Base-by-base conservation (phyloP, 1,284 basidiomycete species). In the Chiua sp. region DNA sequence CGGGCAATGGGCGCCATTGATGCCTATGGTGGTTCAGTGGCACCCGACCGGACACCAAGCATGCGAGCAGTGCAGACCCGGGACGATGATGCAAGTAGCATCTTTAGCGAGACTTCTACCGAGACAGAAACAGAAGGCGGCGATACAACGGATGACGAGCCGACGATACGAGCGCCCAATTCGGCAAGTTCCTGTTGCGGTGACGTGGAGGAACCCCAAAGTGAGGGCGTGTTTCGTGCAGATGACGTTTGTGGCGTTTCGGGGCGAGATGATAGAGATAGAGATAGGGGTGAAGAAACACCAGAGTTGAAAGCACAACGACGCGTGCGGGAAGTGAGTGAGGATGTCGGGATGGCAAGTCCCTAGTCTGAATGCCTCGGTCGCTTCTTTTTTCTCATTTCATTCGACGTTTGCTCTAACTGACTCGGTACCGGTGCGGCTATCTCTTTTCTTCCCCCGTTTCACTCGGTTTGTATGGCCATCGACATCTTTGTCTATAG, bases 121-220 rank as follows among this genome's bases (percentile, higher is more conserved):
- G 75, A 77, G 53, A 55, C 76, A 13, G 77, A 78, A 63, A 77
- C 76, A 8, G 72, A 73, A 54, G 80, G 83, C 54, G 84, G 81
- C 35, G 80, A 82, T 64, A 85, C 82, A 55, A 90, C 88, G 42
- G 90, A 91, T 61, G 90, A 91, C 60, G 90, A 91, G 72, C 90
- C 90, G 30, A 91, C 90, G 23, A 90, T 91, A 57, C 80, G 88
- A 32, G 83, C 85, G 8, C 67, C 74, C 5, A 72, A 72, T 57
- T 80, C 77, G 32, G 70, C 70, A 20, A 62, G 69, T 20, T 72
- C 71, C 13, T 71, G 68, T 50, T 73, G 69, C 46, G 68, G 70
- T 20, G 71, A 72, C 54, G 57, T 39, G n/a, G 68, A 72, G 26
- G 68, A 70, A 33, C 48, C 61, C 3, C 57, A 58, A 42, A 50